Base-by-base conservation (phyloP, 345 rosid genomes). In the Populus ilicifolia region DNA sequence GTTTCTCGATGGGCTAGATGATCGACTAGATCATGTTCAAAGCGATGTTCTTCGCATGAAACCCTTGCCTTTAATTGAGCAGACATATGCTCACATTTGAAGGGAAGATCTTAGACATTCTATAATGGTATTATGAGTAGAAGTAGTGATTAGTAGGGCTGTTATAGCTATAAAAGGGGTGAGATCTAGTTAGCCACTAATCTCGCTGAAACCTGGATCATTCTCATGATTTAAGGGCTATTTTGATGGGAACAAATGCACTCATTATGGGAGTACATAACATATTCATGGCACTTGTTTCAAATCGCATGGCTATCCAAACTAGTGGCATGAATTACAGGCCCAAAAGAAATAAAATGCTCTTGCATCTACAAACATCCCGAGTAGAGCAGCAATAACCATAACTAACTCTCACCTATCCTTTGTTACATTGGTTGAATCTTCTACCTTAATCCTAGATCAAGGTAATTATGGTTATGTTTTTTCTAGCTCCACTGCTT, bases 361-460 rank as follows among this genome's bases (percentile, higher is more conserved):
- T 52, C n/a, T 10, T 1, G 2, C 0, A 17, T 0, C n/a, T 5
- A 8, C 5, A 0, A n/a, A 8, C 1, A 0, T 0, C 6, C 0
- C 17, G 2, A 9, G 23, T 5, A 17, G 0, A 6, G 59, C 59
- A 17, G 3, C 10, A 1, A 0, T 52, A 18, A 23, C 9, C 59
- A 52, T 23, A 0, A 6, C 3, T 0, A 3, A 52, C 4, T 18
- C 59, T 18, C n/a, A 6, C 2, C 0, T 18, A 2, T 52, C 59
- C 0, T n/a, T 52, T 2, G 17, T 52, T 18, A 9, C 59, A 17
- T 1, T 14, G 0, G 6, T 8, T 3, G 10, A 3, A 4, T 5
- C 21, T 6, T 14, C 23, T 18, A 1, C 59, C 10, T 17, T 8
- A 16, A 48, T 0, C 1, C 5, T 0, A 14, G 6, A 14, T 48